These are phyloP conservation scores for Phaseolus lunatus DNA, from an alignment of 306 rosid species.

Conservation along the genomic window DNA sequence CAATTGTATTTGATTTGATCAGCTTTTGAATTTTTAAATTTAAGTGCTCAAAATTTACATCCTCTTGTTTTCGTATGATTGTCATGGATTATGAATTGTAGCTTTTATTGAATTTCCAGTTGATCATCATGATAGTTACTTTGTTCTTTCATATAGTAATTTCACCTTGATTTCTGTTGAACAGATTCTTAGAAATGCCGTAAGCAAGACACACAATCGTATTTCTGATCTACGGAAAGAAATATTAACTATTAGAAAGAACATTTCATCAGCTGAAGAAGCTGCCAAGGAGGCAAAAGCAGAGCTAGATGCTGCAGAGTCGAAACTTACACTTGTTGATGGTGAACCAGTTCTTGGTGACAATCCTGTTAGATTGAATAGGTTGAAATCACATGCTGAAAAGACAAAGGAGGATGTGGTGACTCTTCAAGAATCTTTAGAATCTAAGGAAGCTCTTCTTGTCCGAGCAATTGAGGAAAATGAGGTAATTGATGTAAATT, in stretches of 20 bases:
- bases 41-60: not conserved
- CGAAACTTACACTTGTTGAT: slow-evolving; percentile 85
- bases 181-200: slow-evolving; percentile 84
- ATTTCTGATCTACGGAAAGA: slow-evolving; percentile 96
- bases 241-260: slow-evolving; percentile 73
- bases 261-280: slow-evolving; percentile 69
- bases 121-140: slow-evolving; percentile 1
- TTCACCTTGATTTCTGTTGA: slow-evolving; percentile 22
- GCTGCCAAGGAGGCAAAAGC: slow-evolving; percentile 66
- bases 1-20: slow-evolving; percentile 15
- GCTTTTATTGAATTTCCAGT: not conserved
- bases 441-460: slow-evolving; percentile 98
- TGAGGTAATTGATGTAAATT: slow-evolving; percentile 67
- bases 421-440: slow-evolving; percentile 76
- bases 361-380: slow-evolving; percentile 79
- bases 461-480: slow-evolving; percentile 84
- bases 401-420: slow-evolving; percentile 79
- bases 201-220: slow-evolving; percentile 93
- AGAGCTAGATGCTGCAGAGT: slow-evolving; percentile 81
- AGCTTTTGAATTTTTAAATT: slow-evolving; percentile 25
- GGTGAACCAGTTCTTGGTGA: slow-evolving; percentile 98
- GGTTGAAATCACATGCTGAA: slow-evolving; percentile 77
- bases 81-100: not conserved
- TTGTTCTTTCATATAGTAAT: slow-evolving; percentile 17
- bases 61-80: slow-evolving; percentile 9